A percentile compares a stretch with the other conserved stretches of the same genome.
Conservation (phyloP, 1,284 basidiomycete genomes). For the Anthracocystis setariae region DNA sequence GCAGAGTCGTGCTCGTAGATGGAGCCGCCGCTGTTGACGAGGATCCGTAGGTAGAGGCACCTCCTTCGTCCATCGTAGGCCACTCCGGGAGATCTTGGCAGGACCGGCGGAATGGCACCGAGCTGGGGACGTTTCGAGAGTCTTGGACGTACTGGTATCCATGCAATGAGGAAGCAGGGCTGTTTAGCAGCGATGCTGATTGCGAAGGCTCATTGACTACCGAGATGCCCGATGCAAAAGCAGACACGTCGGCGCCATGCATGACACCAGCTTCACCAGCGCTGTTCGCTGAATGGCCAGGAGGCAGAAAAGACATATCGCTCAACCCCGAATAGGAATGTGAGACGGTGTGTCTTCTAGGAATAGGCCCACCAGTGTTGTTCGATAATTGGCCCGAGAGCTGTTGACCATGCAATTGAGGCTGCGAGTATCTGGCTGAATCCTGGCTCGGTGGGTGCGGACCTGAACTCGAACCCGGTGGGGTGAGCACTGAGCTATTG, state of each 20-base stretch:
- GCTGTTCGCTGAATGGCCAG: conserved; percentile 13
- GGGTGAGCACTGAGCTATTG: conserved; percentile 38
- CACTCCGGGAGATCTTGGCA: conserved; percentile 39
- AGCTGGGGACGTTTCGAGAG: conserved; percentile 31
- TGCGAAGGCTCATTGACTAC: conserved; percentile 26
- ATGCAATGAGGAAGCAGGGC: conserved; percentile 41
- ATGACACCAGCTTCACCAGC: conserved; percentile 12
- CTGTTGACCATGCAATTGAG: conserved; percentile 16
- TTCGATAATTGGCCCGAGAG: conserved; percentile 9
- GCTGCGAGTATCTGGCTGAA: conserved; percentile 13
- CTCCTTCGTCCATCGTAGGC: conserved; percentile 15
- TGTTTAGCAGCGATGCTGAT: conserved; percentile 39
- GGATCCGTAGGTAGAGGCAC: conserved; percentile 12
- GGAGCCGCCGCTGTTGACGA: conserved; percentile 1
- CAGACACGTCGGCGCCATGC: conserved; percentile 18
- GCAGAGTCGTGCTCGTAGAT: conserved; percentile 6
- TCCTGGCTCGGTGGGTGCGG: conserved; percentile 8
- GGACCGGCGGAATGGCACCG: conserved; percentile 27
- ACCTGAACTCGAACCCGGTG: conserved; percentile 33
- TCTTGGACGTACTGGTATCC: conserved; percentile 35
- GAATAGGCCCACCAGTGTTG: conserved; percentile 9
- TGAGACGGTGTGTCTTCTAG: conserved; percentile 43
- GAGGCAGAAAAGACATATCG: conserved; percentile 29
- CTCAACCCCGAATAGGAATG: conserved; percentile 30
- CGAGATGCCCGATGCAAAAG: conserved; percentile 17